Conservation (phyloP, 2,329 filamentous ascomycete species). For the Fusarium albosuccineum region DNA sequence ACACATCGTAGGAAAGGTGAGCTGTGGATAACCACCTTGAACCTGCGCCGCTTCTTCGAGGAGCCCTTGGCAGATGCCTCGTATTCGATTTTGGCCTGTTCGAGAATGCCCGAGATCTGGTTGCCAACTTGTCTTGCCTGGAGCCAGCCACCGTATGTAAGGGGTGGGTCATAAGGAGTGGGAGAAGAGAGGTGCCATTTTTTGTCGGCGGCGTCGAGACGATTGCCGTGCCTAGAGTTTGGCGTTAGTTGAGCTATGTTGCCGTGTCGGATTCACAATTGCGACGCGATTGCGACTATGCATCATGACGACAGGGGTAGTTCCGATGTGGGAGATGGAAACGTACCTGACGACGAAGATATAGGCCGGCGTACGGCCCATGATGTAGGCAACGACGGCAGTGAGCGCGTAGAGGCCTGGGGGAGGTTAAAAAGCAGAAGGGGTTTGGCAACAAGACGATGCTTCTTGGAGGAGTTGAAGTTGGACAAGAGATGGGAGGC, state of each 20-base stretch:
- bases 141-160: constrained; percentile 94
- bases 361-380: constrained; percentile 59
- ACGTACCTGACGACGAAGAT: constrained; percentile 60
- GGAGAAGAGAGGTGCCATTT: constrained; percentile 95
- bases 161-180: constrained; percentile 93
- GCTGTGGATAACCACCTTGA: constrained; percentile 87
- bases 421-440: constrained; percentile 14
- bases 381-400: constrained; percentile 42
- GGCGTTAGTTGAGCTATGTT: constrained; percentile 26
- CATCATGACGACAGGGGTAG: constrained; percentile 42
- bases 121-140: constrained; percentile 86
- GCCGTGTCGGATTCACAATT: constrained; percentile 10
- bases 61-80: constrained; percentile 47
- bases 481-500: constrained; percentile 35
- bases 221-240: constrained; percentile 81
- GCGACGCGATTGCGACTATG: constrained; percentile 35
- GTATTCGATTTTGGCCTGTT: constrained; percentile 63
- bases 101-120: constrained; percentile 81
- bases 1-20: constrained; percentile 96
- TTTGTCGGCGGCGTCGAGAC: constrained; percentile 94
- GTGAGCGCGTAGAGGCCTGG: constrained; percentile 5
- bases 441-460: constrained; percentile 9
- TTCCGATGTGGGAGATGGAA: constrained; percentile 26
- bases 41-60: constrained; percentile 66
- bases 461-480: constrained; percentile 28